These are phyloP conservation scores for Croton setiger DNA, from an alignment of 441 rosid species.

Conservation along the genomic window DNA sequence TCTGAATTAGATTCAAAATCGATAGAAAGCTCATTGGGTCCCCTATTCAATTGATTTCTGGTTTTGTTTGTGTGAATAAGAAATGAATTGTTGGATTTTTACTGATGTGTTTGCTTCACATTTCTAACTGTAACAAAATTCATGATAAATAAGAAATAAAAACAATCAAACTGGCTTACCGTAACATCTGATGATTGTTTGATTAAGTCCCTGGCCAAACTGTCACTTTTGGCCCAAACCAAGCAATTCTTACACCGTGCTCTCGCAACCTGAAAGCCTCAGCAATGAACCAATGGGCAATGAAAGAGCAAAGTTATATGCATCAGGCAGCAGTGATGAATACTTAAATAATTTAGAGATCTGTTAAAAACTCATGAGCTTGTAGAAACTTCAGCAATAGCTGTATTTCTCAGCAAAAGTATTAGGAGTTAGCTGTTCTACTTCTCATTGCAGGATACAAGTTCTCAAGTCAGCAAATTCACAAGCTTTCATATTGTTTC, in stretches of 20 bases:
- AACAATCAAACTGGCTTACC: slow-evolving; percentile 37
- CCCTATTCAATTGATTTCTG: too few relatives aligned
- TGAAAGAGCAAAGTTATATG: slow-evolving; percentile 2
- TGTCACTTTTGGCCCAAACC: slow-evolving; percentile 92
- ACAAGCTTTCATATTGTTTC: background rate
- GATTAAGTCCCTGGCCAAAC: slow-evolving; percentile 68
- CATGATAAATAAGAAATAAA: background rate
- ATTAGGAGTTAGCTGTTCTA: slow-evolving; percentile 1
- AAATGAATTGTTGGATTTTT: too few relatives aligned
- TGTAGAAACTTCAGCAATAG: background rate
- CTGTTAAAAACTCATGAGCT: background rate
- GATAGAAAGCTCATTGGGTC: too few relatives aligned
- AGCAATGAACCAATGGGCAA: background rate
- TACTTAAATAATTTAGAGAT: slow-evolving; percentile 2
- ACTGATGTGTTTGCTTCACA: background rate
- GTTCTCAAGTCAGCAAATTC: slow-evolving; percentile 2
- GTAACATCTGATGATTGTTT: slow-evolving; percentile 44
- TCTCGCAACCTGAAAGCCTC: slow-evolving; percentile 53
- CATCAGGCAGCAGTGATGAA: background rate
- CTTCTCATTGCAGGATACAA: slow-evolving; percentile 2
- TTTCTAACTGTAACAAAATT: background rate
- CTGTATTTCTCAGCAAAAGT: background rate
- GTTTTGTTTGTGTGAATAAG: too few relatives aligned
- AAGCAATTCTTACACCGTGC: slow-evolving; percentile 64
- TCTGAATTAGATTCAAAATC: too few relatives aligned